phyloP scores from a whole-genome alignment of 225 moss, liverwort and hornwort genomes.

The Lunularia cruciata region DNA sequence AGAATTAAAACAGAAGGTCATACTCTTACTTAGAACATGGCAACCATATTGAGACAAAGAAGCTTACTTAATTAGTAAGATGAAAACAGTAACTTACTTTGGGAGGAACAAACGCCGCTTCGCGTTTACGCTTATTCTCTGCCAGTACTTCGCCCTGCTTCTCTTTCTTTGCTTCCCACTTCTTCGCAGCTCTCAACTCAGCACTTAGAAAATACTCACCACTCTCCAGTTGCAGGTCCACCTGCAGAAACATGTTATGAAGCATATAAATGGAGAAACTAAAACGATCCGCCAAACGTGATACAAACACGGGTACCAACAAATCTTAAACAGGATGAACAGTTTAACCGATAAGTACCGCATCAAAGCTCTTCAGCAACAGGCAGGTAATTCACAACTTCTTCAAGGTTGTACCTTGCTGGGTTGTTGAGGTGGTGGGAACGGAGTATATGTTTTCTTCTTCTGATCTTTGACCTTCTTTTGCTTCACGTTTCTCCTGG shows the following conservation, averaged over 20 bases:
- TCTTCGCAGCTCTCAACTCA: slow-evolving; percentile 78
- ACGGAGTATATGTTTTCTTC: slow-evolving; percentile 94
- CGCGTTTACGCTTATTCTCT: slow-evolving; percentile 87
- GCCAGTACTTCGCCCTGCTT: slow-evolving; percentile 78
- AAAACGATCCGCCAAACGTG: no score
- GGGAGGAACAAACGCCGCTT: slow-evolving; percentile 82
- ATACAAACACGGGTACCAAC: neutral
- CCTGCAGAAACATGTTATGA: slow-evolving; percentile 52
- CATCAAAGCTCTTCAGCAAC: neutral
- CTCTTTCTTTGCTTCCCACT: slow-evolving; percentile 87
- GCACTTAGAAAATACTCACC: slow-evolving; percentile 96
- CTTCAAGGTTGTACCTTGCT: slow-evolving; percentile 88
- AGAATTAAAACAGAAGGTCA: no score
- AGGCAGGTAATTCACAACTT: slow-evolving; percentile 7
- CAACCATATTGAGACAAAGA: no score
- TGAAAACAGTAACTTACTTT: slow-evolving; percentile 43
- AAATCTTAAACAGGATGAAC: neutral
- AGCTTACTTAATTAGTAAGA: no score
- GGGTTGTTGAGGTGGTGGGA: slow-evolving; percentile 98
- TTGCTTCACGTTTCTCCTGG: slow-evolving; percentile 93
- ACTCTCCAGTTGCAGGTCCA: slow-evolving; percentile 98
- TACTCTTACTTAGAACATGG: no score
- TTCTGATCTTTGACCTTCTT: slow-evolving; percentile 85
- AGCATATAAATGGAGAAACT: no score
- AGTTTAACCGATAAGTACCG: no score